A percentile compares a stretch with the other conserved stretches of the same genome.
Evolutionary conservation across 768 basidiomycete genomes (phyloP).

Genomic region (Lyophyllum decastes): DNA sequence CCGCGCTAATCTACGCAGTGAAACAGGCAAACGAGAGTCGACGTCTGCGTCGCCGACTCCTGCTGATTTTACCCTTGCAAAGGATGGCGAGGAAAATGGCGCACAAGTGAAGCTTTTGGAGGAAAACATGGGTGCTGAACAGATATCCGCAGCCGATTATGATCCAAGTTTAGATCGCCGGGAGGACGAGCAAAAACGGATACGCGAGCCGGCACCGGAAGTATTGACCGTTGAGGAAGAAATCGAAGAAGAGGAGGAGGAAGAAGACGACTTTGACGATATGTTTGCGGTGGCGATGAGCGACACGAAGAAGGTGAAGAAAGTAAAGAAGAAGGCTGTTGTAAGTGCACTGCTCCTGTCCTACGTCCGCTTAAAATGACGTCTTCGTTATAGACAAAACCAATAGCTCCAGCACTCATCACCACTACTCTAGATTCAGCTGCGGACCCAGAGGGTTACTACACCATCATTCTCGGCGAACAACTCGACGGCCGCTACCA

Average conservation of each 20-base stretch:
- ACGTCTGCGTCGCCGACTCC: constrained; percentile 61
- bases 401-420: constrained; percentile 61
- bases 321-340: constrained; percentile 57
- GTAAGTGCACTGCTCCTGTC: constrained; percentile 35
- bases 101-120: constrained; percentile 45
- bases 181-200: constrained; percentile 79
- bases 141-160: constrained; percentile 92
- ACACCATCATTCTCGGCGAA: constrained; percentile 91
- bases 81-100: constrained; percentile 56
- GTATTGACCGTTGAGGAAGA: constrained; percentile 40
- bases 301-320: constrained; percentile 54
- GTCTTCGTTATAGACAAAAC: constrained; percentile 36
- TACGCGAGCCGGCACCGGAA: constrained; percentile 40
- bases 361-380: not conserved
- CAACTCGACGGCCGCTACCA: constrained; percentile 91
- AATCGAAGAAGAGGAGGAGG: constrained; percentile 64
- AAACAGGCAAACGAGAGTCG: constrained; percentile 53
- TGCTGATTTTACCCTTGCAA: constrained; percentile 66
- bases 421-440: constrained; percentile 85
- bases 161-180: constrained; percentile 76
- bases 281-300: constrained; percentile 80
- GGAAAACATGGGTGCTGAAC: constrained; percentile 54
- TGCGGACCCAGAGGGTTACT: constrained; percentile 95
- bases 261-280: constrained; percentile 83
- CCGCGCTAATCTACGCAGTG: too few relatives aligned